These are phyloP conservation scores for Kappamyces sp. DNA, from an alignment of 192 early-diverging fungal genomes.

Conservation along the genomic window DNA sequence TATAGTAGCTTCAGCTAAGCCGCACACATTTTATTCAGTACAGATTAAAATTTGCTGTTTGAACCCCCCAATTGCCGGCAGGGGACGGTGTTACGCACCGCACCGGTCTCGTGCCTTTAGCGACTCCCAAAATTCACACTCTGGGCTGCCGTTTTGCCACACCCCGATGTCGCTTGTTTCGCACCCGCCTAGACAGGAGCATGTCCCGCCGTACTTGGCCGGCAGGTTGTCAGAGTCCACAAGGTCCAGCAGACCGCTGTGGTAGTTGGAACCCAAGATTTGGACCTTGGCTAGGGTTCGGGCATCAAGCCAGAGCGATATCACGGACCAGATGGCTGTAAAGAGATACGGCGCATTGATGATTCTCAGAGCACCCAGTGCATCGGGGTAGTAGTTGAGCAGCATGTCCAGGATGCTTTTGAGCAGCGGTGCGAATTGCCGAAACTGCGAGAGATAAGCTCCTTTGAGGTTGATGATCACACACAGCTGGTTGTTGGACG, in stretches of 20 bases:
- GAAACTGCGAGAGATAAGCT: conserved; percentile 67
- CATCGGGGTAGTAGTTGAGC: conserved; percentile 92
- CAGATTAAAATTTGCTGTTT: too few species aligned
- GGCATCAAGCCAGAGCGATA: conserved; percentile 41
- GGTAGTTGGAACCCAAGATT: conserved; percentile 36
- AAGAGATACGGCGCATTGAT: conserved; percentile 91
- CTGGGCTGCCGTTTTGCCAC: conserved; percentile 42
- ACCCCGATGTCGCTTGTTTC: conserved; percentile 39
- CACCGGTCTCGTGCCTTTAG: conserved; percentile 3
- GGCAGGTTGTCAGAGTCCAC: conserved; percentile 37
- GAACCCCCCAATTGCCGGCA: too few species aligned
- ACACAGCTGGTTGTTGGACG: too few species aligned
- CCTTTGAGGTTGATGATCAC: conserved; percentile 22
- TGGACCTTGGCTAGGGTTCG: conserved; percentile 44
- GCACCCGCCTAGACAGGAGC: conserved; percentile 39
- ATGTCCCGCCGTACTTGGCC: conserved; percentile 37
- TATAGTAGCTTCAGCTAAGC: too few species aligned
- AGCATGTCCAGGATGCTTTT: conserved; percentile 72
- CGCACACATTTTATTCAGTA: too few species aligned
- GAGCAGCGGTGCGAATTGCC: conserved; percentile 58
- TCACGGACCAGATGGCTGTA: conserved; percentile 42
- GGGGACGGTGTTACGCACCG: too few species aligned
- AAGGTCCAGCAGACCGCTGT: conserved; percentile 31
- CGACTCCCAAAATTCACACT: conserved; percentile 26
- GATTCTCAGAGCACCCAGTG: conserved; percentile 80